A percentile compares a stretch with the other conserved stretches of the same genome.
Conservation (phyloP, 495 filamentous ascomycete genomes). For the Clavariopsis aquatica region DNA sequence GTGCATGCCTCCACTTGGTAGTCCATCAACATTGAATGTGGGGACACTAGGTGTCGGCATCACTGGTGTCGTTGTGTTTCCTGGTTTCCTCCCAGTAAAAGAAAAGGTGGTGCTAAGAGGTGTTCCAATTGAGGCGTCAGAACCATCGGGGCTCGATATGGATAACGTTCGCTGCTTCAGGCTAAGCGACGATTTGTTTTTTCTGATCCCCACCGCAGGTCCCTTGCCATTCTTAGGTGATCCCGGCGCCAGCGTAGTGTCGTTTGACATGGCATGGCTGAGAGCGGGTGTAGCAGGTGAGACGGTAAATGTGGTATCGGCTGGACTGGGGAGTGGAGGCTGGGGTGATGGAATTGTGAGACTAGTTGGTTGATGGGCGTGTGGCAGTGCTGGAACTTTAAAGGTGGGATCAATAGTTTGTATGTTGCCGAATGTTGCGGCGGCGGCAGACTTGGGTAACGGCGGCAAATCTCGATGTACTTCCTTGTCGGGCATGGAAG, state of each 20-base stretch:
- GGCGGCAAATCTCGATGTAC: constrained; percentile 44
- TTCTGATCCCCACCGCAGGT: constrained; percentile 58
- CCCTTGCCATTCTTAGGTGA: constrained; percentile 36
- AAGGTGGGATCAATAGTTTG: constrained; percentile 28
- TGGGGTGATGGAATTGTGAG: constrained; percentile 33
- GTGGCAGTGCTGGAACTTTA: constrained; percentile 38
- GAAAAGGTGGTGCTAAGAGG: constrained; percentile 70
- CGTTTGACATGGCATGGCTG: constrained; percentile 31
- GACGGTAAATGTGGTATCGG: constrained; percentile 38
- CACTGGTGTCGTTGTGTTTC: constrained; percentile 55
- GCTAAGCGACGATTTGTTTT: constrained; percentile 78
- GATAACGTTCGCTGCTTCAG: constrained; percentile 75
- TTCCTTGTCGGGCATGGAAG: constrained; percentile 49
- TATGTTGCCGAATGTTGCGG: constrained; percentile 25
- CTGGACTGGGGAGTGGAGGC: constrained; percentile 31
- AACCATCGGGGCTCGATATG: constrained; percentile 66
- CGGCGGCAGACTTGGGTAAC: constrained; percentile 40
- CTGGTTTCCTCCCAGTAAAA: constrained; percentile 46
- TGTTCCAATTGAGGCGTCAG: constrained; percentile 70
- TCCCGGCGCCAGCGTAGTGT: constrained; percentile 28
- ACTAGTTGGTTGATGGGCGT: constrained; percentile 9
- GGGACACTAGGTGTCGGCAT: constrained; percentile 66
- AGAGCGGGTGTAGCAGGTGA: constrained; percentile 38
- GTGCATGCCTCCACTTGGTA: constrained; percentile 68
- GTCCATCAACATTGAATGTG: constrained; percentile 56